Evolutionary conservation across 108 stramenopile genomes (phyloP).

Genomic region (Fragilariopsis cylindrus): DNA sequence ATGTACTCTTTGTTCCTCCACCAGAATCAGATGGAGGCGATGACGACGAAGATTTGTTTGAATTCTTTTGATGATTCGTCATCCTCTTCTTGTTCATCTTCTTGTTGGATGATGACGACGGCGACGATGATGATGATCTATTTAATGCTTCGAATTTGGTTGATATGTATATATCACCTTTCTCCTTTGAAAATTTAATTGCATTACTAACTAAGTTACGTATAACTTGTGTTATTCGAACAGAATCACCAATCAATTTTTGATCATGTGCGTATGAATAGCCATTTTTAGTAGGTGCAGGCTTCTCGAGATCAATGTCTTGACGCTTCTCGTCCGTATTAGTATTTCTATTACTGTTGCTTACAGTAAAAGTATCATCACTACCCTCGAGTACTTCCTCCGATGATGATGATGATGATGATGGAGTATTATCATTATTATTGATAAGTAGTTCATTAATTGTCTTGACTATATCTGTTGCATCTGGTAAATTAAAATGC

Average conservation of each 20-base stretch:
- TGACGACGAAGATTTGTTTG: not conserved
- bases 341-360: not conserved
- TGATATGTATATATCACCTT: slow-evolving; percentile 14
- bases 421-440: not conserved
- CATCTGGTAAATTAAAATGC: not conserved
- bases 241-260: slow-evolving; percentile 32
- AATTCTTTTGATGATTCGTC: not conserved
- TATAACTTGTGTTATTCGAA: slow-evolving; percentile 34
- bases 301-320: not conserved
- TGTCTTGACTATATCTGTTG: not conserved
- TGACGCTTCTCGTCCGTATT: not conserved
- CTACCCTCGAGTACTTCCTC: not conserved
- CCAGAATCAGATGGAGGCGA: not conserved
- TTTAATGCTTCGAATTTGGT: not conserved
- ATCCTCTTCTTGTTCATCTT: not conserved
- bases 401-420: not conserved
- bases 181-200: slow-evolving; percentile 34
- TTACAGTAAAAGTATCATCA: not conserved
- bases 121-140: not conserved
- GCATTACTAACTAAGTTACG: slow-evolving; percentile 46
- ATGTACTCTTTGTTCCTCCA: not conserved
- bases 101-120: slow-evolving; percentile 3
- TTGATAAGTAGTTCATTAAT: not conserved
- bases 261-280: not conserved
- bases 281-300: slow-evolving; percentile 1